Percentiles rank a stretch among this genome's conserved stretches.
Evolutionary conservation across 2,329 filamentous ascomycete genomes (phyloP).

Genomic region (Aspergillus versicolor): DNA sequence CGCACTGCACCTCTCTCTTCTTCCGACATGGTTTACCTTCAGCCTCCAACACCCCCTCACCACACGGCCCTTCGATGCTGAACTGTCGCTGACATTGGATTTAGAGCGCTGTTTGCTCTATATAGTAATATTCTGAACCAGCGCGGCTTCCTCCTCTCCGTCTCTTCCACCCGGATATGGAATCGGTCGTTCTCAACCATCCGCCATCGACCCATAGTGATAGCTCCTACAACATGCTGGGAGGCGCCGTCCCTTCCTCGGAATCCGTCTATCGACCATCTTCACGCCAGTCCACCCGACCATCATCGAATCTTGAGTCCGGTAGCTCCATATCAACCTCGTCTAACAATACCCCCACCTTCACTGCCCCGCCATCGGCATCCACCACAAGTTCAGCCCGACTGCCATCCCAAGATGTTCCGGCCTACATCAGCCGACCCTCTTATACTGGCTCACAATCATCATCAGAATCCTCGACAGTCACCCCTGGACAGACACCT

Average conservation of each 20-base stretch:
- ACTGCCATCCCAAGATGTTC: slow-evolving; percentile 34
- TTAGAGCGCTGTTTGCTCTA: slow-evolving; percentile 12
- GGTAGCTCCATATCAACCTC: slow-evolving; percentile 33
- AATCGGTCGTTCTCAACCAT: slow-evolving; percentile 64
- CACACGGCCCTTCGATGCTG: slow-evolving; percentile 2
- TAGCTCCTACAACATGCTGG: slow-evolving; percentile 70
- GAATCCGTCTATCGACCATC: slow-evolving; percentile 39
- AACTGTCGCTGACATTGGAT: slow-evolving; percentile 17
- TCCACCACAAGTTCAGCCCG: slow-evolving; percentile 33
- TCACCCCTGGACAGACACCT: slow-evolving; percentile 21
- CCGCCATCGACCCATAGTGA: slow-evolving; percentile 70
- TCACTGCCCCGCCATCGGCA: slow-evolving; percentile 35
- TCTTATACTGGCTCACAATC: slow-evolving; percentile 27
- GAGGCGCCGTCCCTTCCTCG: slow-evolving; percentile 42
- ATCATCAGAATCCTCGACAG: slow-evolving; percentile 25
- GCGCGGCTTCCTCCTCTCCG: neutral
- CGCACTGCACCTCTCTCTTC: neutral
- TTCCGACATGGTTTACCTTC: neutral
- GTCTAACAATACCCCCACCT: slow-evolving; percentile 36
- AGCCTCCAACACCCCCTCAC: slow-evolving; percentile 7
- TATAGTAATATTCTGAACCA: slow-evolving; percentile 8
- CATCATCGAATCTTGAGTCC: slow-evolving; percentile 24
- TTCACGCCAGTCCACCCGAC: slow-evolving; percentile 26
- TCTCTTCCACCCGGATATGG: slow-evolving; percentile 49
- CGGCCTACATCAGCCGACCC: slow-evolving; percentile 33